These are phyloP conservation scores for Eremothecium cymbalariae DNA, from an alignment of 1,139 yeast species.

Conservation along the genomic window DNA sequence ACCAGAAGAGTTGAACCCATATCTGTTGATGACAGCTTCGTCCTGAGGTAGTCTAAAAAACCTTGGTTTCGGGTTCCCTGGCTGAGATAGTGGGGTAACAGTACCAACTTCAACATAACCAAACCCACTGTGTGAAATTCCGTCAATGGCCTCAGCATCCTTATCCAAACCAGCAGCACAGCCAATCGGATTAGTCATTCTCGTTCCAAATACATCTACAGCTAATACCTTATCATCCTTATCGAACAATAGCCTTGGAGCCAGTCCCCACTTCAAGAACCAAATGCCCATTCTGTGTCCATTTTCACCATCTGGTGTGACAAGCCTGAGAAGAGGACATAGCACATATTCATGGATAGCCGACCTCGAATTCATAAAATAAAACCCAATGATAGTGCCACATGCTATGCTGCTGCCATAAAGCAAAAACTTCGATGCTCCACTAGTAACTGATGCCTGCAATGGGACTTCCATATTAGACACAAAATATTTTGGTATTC, in stretches of 20 bases:
- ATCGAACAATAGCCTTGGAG: conserved; percentile 53
- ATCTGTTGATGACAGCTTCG: conserved; percentile 85
- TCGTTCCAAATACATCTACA: conserved; percentile 57
- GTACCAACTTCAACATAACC: conserved; percentile 91
- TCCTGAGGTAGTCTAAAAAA: conserved; percentile 80
- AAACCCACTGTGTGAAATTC: conserved; percentile 70
- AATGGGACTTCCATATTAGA: conserved; percentile 10
- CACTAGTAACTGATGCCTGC: conserved; percentile 20
- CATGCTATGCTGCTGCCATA: conserved; percentile 32
- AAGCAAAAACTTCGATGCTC: conserved; percentile 17
- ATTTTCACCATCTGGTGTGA: conserved; percentile 66
- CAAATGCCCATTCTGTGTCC: conserved; percentile 75
- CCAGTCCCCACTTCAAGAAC: conserved; percentile 59
- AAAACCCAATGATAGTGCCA: conserved; percentile 37
- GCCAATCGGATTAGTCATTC: conserved; percentile 70
- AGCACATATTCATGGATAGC: conserved; percentile 71
- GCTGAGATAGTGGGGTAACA: conserved; percentile 85
- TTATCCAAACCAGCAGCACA: conserved; percentile 95
- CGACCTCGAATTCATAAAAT: conserved; percentile 68
- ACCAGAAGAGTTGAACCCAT: conserved; percentile 91
- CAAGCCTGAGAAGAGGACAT: conserved; percentile 65
- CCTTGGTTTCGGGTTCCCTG: conserved; percentile 88
- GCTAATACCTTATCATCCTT: conserved; percentile 46
- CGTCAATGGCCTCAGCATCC: conserved; percentile 88
- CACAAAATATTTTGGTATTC: conserved; percentile 8